A percentile compares a stretch with the other conserved stretches of the same genome.
phyloP scores from a whole-genome alignment of 345 rosid genomes.

The Gossypium thurberi region DNA sequence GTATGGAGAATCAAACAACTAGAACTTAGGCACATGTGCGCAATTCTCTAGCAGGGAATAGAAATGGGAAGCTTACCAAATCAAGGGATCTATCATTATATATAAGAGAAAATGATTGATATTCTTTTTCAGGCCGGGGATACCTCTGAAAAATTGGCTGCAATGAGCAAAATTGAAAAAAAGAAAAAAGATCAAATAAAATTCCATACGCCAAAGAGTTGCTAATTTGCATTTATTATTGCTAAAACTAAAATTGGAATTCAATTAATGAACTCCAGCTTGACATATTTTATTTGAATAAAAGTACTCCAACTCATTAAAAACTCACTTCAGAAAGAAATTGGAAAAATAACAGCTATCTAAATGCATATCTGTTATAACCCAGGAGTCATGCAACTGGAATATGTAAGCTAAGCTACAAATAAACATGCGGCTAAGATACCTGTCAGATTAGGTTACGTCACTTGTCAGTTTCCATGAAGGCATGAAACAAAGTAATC shows the following conservation, averaged over 20 bases:
- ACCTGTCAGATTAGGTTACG: not conserved
- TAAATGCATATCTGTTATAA: not conserved
- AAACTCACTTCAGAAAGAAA: not conserved
- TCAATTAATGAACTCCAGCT: not conserved
- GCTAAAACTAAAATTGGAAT: not conserved
- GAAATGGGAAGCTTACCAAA: slow-evolving; percentile 42
- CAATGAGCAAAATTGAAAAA: slow-evolving; percentile 12
- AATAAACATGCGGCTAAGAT: not conserved
- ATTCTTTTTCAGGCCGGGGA: slow-evolving; percentile 82
- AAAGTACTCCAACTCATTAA: slow-evolving; percentile 7
- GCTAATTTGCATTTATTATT: not conserved
- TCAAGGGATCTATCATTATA: slow-evolving; percentile 65
- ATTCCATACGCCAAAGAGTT: not conserved
- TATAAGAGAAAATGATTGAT: slow-evolving; percentile 77
- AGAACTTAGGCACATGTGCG: not conserved
- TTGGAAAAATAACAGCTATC: not conserved
- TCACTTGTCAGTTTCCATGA: not conserved
- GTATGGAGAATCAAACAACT: not conserved
- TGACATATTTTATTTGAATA: not conserved
- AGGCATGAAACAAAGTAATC: not conserved
- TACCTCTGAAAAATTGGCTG: slow-evolving; percentile 79
- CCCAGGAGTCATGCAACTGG: not conserved
- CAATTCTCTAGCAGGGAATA: not conserved
- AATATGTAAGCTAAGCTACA: not conserved
- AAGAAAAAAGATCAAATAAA: not conserved